Base-by-base conservation (phyloP, 1,139 yeast genomes). In the Yamadazyma mexicana region DNA sequence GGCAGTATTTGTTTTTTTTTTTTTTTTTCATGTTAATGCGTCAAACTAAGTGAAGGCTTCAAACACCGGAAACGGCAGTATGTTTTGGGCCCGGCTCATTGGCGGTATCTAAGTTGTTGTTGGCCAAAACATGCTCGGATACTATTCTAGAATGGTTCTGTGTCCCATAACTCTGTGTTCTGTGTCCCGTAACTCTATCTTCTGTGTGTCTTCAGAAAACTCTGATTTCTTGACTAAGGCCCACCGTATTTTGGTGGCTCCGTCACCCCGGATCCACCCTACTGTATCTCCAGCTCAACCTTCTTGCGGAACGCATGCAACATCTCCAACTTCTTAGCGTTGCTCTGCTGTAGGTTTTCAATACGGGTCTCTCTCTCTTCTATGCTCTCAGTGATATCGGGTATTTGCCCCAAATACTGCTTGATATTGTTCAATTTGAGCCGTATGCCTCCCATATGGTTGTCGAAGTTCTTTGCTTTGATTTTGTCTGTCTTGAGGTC, bases 401-500 rank as follows among this genome's bases (percentile, higher is more conserved):
- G 71, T 11, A 71, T 61, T 33, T 64, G 66, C 43, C 56, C 63
- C 26, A 72, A 53, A 26, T 53, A 49, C 45, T 59, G 62, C 35
- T 59, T 61, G 26, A 69, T 50, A 18, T 57, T 62, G 40, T 56
- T 52, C 36, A 71, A 45, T 44, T 69, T 66, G 44, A 70, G 60
- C 35, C 76, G 57, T 32, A 69, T 55, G 37, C 68, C 62, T 8
- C 77, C 77, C 2, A 72, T 62, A 38, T 66, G 64, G 48, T 69
- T 71, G 44, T 69, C 75, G 45, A 72, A 71, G 48, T 72, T 77
- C 37, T 68, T 65, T 2, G 72, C 67, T 60, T 63, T 71, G 16
- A 68, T 49, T 11, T 54, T 57, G 5, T 72, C 75, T 5, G 55
- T 50, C 26, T 64, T 62, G 33, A 72, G 50, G 33, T 66, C 66